Percentiles rank a stretch among this genome's conserved stretches.
phyloP scores from a whole-genome alignment of 1,139 yeast genomes.

The Wickerhamomyces sp. region DNA sequence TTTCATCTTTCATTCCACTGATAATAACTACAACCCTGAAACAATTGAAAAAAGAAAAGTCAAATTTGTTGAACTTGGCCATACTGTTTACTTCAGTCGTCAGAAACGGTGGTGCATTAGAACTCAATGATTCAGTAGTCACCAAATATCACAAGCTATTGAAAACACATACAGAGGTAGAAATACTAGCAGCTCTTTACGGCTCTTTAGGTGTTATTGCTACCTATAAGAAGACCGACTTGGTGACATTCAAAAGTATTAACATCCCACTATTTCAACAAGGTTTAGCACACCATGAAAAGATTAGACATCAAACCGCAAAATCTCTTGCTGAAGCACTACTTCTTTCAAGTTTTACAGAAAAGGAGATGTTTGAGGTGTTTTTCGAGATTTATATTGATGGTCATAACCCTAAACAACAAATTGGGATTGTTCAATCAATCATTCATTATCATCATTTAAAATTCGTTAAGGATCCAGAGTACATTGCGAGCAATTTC shows the following conservation, averaged over 20 bases:
- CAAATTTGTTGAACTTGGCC: conserved; percentile 12
- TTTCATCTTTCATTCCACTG: conserved; percentile 29
- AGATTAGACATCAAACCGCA: conserved; percentile 27
- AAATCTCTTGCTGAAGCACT: conserved; percentile 30
- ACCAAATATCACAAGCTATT: conserved; percentile 15
- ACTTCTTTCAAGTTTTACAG: conserved; percentile 6
- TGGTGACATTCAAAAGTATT: conserved; percentile 11
- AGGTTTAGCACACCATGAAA: conserved; percentile 22
- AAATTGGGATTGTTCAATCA: conserved; percentile 30
- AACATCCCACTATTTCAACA: conserved; percentile 5
- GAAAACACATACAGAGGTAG: conserved; percentile 27
- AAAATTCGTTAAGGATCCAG: conserved; percentile 21
- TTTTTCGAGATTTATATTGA: conserved; percentile 27
- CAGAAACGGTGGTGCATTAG: conserved; percentile 21
- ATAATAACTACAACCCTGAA: conserved; percentile 26
- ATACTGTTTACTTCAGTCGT: conserved; percentile 14
- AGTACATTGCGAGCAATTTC: conserved; percentile 25
- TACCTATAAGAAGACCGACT: conserved; percentile 18
- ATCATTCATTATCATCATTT: conserved; percentile 28
- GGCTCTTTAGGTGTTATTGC: conserved; percentile 23
- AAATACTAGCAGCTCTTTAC: conserved; percentile 20
- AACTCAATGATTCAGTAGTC: conserved; percentile 12
- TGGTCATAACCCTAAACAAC: conserved; percentile 22
- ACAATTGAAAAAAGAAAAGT: conserved; percentile 26
- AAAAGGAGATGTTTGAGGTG: conserved; percentile 23